Evolutionary conservation across 2,329 filamentous ascomycete genomes (phyloP), one percentile per base, ranked within the genome.

Genomic region (Emmonsiellopsis sp.): DNA sequence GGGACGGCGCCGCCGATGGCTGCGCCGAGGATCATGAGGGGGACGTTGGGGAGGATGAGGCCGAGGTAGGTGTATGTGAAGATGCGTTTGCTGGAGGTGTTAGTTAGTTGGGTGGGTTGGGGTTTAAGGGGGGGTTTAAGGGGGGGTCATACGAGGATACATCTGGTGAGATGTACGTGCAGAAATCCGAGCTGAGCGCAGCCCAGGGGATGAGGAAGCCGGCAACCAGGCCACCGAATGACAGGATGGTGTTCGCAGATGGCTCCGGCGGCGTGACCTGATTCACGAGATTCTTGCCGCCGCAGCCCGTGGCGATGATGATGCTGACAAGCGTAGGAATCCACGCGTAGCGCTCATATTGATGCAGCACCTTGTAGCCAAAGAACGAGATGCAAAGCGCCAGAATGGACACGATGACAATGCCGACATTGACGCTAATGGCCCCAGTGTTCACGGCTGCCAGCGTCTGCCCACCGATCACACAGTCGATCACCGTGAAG

Each of bases 381-480:
- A 87, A 86, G 0, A 81, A 83, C 1, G 82, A 83, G 42, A 87
- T 76, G 2, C 74, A 69, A 79, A 81, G 85, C 33, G 78, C 79
- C 37, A 86, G 78, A 27, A 85, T 60, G 1, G 81, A 80, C 10
- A 82, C 77, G 45, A 86, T 78, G 42, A 87, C 73, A 57, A 87
- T 86, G 6, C 70, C 70, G 66, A 54, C 45, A 6, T 54, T 51
- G 7, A 57, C 51, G 47, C 62, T 75, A 56, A 71, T 75, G n/a
- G 74, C 77, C 55, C 77, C 75, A 1, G 72, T 67, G 10, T 80
- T 82, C 3, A 87, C 80, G 1, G 84, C 84, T 4, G 80, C 84
- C 2, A 88, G 69, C 31, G 86, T 85, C 62, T 87, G 84, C 0
- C 85, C 85, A 2, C 80, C 81, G 13, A 87, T 75, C 5, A 87